A percentile compares a stretch with the other conserved stretches of the same genome.
phyloP scores from a whole-genome alignment of 2,329 filamentous ascomycete genomes.

The Teratosphaeria epicoccoides region DNA sequence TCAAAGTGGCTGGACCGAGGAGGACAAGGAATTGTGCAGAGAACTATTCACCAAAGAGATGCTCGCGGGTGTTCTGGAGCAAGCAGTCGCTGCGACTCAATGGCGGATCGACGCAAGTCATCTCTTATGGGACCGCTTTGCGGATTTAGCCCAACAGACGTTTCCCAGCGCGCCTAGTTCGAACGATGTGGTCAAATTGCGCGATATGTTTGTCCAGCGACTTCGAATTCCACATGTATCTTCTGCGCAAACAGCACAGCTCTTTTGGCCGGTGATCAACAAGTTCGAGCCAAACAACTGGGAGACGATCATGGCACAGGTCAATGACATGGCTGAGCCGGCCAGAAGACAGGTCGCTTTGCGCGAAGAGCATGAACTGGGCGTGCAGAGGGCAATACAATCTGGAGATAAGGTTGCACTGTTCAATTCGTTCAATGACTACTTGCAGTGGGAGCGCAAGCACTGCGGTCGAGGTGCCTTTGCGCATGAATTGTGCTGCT shows the following conservation, averaged over 20 bases:
- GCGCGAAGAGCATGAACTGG: conserved; percentile 53
- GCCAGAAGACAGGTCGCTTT: conserved; percentile 54
- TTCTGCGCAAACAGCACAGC: conserved; percentile 63
- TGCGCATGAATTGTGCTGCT: conserved; percentile 44
- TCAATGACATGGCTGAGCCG: conserved; percentile 51
- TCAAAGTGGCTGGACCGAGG: conserved; percentile 42
- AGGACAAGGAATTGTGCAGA: conserved; percentile 58
- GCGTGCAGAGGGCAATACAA: conserved; percentile 49
- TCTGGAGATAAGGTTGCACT: conserved; percentile 47
- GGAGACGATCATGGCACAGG: conserved; percentile 61
- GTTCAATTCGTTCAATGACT: conserved; percentile 49
- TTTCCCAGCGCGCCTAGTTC: conserved; percentile 47
- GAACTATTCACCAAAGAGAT: conserved; percentile 61
- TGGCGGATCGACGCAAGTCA: conserved; percentile 69
- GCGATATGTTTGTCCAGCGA: conserved; percentile 58
- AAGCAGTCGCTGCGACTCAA: conserved; percentile 60
- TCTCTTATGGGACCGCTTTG: conserved; percentile 66
- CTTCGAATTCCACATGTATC: conserved; percentile 61
- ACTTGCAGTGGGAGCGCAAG: conserved; percentile 69
- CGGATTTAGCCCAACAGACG: conserved; percentile 57
- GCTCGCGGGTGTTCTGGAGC: conserved; percentile 58
- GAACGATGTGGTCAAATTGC: conserved; percentile 53
- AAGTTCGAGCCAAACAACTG: conserved; percentile 55
- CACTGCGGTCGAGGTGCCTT: conserved; percentile 40
- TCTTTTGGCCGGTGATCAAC: conserved; percentile 64